Evolutionary conservation across 345 rosid genomes (phyloP).

Genomic region (Schrenkiella parvula): DNA sequence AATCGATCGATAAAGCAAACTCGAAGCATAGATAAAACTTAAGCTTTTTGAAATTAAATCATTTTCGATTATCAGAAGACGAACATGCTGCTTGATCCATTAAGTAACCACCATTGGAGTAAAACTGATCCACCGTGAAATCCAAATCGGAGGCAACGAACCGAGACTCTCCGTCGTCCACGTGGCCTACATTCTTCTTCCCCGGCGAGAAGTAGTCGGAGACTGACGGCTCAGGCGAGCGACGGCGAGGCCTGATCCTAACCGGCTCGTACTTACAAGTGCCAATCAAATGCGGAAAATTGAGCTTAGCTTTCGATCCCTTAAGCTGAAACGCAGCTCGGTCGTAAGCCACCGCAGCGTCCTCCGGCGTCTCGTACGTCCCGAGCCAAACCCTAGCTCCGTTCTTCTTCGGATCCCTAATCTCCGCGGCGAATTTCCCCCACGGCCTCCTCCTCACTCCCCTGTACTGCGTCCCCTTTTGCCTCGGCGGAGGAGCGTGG

Average conservation of each 20-base stretch:
- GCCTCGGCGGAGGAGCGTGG: constrained; percentile 2
- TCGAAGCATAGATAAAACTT: neutral
- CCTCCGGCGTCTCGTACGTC: constrained; percentile 58
- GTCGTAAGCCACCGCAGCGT: constrained; percentile 64
- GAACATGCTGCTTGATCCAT: neutral
- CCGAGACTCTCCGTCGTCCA: neutral
- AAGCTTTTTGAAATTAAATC: neutral
- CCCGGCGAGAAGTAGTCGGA: neutral
- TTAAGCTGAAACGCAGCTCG: constrained; percentile 51
- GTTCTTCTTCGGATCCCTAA: constrained; percentile 58
- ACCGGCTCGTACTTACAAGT: constrained; percentile 37
- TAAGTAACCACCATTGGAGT: neutral
- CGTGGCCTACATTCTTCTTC: neutral
- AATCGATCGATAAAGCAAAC: neutral
- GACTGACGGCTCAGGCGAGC: constrained; percentile 25
- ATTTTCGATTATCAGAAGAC: neutral
- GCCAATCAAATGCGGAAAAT: constrained; percentile 56
- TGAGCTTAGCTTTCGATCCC: constrained; percentile 54
- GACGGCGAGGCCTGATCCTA: constrained; percentile 46
- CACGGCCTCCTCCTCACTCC: constrained; percentile 56
- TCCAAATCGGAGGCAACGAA: constrained; percentile 9
- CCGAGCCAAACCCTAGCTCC: constrained; percentile 72
- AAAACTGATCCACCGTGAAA: constrained; percentile 19
- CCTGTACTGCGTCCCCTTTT: constrained; percentile 38
- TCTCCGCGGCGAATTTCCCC: constrained; percentile 76